Conservation (phyloP, 768 basidiomycete species). For the Cystofilobasidium capitatum region DNA sequence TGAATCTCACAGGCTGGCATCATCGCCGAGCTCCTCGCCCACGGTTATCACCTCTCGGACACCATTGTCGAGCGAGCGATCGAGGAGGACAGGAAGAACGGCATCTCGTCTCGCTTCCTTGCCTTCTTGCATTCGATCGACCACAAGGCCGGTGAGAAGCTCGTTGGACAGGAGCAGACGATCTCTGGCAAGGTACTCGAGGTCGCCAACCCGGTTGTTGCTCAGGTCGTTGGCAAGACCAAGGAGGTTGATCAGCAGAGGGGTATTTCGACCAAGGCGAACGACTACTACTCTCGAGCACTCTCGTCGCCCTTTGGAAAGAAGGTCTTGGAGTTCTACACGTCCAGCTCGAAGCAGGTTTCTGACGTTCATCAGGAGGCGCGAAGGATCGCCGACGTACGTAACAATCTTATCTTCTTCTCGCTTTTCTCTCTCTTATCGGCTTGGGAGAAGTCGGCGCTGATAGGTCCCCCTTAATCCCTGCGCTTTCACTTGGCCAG, state of each 20-base stretch:
- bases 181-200: constrained; percentile 62
- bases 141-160: constrained; percentile 54
- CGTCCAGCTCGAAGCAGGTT: constrained; percentile 75
- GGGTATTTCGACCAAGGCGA: constrained; percentile 59
- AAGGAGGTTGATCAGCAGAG: constrained; percentile 71
- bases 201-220: constrained; percentile 54
- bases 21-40: constrained; percentile 81
- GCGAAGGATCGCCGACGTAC: constrained; percentile 56
- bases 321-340: constrained; percentile 66
- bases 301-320: constrained; percentile 18
- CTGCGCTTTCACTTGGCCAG: constrained; percentile 12
- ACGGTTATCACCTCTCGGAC: constrained; percentile 76
- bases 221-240: constrained; percentile 45
- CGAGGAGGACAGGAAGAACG: constrained; percentile 53
- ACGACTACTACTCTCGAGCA: constrained; percentile 49
- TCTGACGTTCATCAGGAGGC: constrained; percentile 91
- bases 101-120: constrained; percentile 79
- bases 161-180: constrained; percentile 72
- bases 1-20: constrained; percentile 44
- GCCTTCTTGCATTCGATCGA: constrained; percentile 67
- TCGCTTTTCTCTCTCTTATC: neutral
- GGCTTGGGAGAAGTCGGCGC: neutral
- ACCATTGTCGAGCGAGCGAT: constrained; percentile 53
- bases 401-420: neutral
- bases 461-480: too few species aligned